A percentile compares a stretch with the other conserved stretches of the same genome.
Evolutionary conservation across 2,329 filamentous ascomycete species (phyloP).

Genomic region (Cladorrhinum sp.): DNA sequence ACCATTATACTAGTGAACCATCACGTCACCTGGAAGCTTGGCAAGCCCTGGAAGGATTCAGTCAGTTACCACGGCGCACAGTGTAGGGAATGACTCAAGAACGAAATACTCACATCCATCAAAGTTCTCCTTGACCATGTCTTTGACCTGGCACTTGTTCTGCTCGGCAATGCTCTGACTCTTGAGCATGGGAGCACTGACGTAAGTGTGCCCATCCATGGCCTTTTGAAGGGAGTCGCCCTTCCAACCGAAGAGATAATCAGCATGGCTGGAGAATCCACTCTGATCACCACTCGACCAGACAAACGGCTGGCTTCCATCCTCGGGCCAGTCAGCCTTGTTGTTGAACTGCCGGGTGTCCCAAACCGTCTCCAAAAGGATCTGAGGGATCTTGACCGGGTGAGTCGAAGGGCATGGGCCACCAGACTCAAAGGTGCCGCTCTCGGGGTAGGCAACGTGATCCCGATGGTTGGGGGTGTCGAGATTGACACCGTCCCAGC

Average conservation of each 20-base stretch:
- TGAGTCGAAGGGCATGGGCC: conserved; percentile 41
- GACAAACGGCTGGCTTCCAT: conserved; percentile 39
- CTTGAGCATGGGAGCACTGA: conserved; percentile 29
- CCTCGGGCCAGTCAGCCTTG: conserved; percentile 36
- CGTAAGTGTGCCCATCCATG: conserved; percentile 37
- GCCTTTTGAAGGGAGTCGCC: conserved; percentile 40
- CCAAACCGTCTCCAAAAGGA: conserved; percentile 42
- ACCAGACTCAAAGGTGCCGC: conserved; percentile 42
- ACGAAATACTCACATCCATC: conserved; percentile 30
- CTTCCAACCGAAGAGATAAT: conserved; percentile 45
- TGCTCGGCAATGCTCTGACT: conserved; percentile 30
- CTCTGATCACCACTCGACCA: conserved; percentile 40
- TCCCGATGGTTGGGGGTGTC: conserved; percentile 45
- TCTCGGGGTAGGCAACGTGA: conserved; percentile 44
- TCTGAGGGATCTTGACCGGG: conserved; percentile 41
- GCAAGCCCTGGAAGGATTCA: neutral
- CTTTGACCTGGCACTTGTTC: conserved; percentile 30
- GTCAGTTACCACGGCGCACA: neutral
- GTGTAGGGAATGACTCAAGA: neutral
- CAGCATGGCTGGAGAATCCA: conserved; percentile 39
- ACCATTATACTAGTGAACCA: neutral
- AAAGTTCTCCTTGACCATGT: conserved; percentile 30
- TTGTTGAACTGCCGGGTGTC: conserved; percentile 35
- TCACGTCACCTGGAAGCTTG: neutral
- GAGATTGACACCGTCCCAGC: conserved; percentile 51